Evolutionary conservation across 345 rosid genomes (phyloP).

Genomic region (Bretschneidera sinensis): DNA sequence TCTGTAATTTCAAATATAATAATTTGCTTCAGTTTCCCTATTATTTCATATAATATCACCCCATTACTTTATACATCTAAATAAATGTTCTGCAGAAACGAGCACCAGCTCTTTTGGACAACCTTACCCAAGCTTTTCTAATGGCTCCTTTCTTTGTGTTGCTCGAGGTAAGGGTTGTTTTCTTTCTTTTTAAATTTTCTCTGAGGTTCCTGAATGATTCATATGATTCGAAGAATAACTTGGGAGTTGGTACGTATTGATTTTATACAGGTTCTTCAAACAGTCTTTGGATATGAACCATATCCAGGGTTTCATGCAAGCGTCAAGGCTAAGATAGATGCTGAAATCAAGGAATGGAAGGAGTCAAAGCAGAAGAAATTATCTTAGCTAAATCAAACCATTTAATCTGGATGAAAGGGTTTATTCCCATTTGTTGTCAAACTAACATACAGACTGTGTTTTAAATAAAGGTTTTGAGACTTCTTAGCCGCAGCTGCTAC

Average conservation of each 20-base stretch:
- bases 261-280: conserved; percentile 55
- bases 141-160: conserved; percentile 94
- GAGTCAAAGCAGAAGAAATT: conserved; percentile 44
- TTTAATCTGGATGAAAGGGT: not conserved
- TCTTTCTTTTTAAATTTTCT: not conserved
- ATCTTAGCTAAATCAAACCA: not conserved
- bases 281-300: conserved; percentile 61
- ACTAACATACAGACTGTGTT: too few species aligned
- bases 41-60: not conserved
- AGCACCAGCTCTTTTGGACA: conserved; percentile 81
- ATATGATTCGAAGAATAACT: not conserved
- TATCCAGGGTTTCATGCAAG: conserved; percentile 71
- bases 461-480: too few species aligned
- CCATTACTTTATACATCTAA: not conserved
- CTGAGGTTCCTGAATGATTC: not conserved
- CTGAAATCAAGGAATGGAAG: conserved; percentile 49
- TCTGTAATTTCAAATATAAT: too few species aligned
- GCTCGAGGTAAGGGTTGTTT: conserved; percentile 54
- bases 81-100: conserved; percentile 46
- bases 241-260: too few species aligned
- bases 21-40: not conserved
- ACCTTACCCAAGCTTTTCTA: conserved; percentile 68
- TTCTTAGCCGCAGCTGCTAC: too few species aligned
- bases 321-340: conserved; percentile 53
- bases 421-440: not conserved